These are phyloP conservation scores for Quercus dentata DNA, from an alignment of 306 rosid species.

Conservation along the genomic window DNA sequence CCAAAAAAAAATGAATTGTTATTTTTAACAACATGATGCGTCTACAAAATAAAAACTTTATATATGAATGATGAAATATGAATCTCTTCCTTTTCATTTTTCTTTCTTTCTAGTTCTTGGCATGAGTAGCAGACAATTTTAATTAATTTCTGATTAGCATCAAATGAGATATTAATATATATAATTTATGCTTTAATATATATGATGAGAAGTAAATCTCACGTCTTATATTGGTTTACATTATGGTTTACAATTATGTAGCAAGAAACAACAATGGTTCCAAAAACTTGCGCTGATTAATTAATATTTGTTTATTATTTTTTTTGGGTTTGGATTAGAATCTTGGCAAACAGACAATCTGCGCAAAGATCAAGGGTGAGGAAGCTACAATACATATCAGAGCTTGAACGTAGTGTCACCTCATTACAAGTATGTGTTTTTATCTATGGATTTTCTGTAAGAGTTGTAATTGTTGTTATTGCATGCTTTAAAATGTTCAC, in stretches of 20 bases:
- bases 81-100: too few relatives aligned
- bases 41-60: too few relatives aligned
- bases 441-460: not conserved
- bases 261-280: not conserved
- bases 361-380: constrained; percentile 97
- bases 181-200: too few relatives aligned
- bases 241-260: not conserved
- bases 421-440: constrained; percentile 65
- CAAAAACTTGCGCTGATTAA: not conserved
- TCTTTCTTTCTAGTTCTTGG: too few relatives aligned
- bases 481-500: not conserved
- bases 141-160: too few relatives aligned
- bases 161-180: too few relatives aligned
- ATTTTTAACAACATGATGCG: too few relatives aligned
- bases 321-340: constrained; percentile 42
- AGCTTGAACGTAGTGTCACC: constrained; percentile 86
- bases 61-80: too few relatives aligned
- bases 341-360: constrained; percentile 95
- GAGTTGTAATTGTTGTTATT: not conserved
- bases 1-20: too few relatives aligned
- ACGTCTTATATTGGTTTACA: too few relatives aligned
- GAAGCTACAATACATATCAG: constrained; percentile 92
- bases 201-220: too few relatives aligned
- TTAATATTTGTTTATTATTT: not conserved
- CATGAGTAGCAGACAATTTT: too few relatives aligned